Base-by-base conservation (phyloP, 257 asterid species). In the Solanum dulcamara region DNA sequence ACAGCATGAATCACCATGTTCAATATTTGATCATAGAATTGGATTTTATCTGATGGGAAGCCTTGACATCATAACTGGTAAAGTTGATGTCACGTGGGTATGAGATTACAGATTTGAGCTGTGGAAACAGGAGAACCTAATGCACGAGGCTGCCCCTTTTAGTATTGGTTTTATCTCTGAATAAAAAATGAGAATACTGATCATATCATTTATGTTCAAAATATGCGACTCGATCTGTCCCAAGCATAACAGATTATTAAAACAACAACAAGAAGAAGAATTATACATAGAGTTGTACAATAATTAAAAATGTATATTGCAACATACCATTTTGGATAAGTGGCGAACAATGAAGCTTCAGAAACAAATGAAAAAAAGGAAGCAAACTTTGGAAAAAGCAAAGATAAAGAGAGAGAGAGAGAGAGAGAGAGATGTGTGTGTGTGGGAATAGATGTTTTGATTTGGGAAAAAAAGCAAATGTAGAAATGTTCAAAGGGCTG, bases 401-500 rank as follows among this genome's bases (percentile, higher is more conserved):
- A 28, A 44, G 64, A 79, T 12, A 48, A 28, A 50, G 1, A 46
- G 37, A 79, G 83, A 77, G 28, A 40, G 4, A 37, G 3, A 26
- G n/a, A 26, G 83, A 77, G 28, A 40, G 4, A 37, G 3, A 26
- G n/a, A 26, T n/a, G n/a, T n/a, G n/a, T 44, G 28, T 48, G 83
- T 74, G 79, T 85, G 88, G 51, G 80, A 40, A 66, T 70, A 72
- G 91, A 90, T 91, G 81, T 85, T 83, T 85, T 86, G 91, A 89
- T 66, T 70, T 84, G 40, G 75, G 20, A 37, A 6, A 64, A 67
- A 67, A 67, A 67, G 75, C 44, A 67, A 67, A 32, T 33, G 88
- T 83, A 50, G 92, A 91, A 89, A 64, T 84, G 82, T 90, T 90
- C 92, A 81, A 89, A 85, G 85, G 88, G 88, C 62, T 85, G 91